Evolutionary conservation across 2,329 filamentous ascomycete genomes (phyloP).

Genomic region (Aspergillus hiratsukae): DNA sequence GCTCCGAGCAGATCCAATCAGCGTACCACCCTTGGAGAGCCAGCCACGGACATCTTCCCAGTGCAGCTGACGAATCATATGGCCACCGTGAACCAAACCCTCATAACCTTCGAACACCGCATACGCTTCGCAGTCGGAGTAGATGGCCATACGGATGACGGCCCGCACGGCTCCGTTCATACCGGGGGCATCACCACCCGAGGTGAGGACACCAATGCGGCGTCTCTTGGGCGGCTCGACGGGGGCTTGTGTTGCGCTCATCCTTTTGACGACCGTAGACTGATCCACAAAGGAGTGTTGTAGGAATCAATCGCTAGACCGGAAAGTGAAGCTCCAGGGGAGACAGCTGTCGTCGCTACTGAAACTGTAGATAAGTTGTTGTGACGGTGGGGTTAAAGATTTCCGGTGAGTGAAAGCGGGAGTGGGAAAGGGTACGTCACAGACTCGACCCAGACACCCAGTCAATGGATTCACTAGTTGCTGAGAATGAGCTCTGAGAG

Average conservation of each 20-base stretch:
- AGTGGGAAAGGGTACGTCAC: constrained; percentile 19
- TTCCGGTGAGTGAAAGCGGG: constrained; percentile 39
- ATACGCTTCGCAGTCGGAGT: constrained; percentile 74
- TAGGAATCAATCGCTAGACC: neutral
- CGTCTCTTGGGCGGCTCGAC: constrained; percentile 47
- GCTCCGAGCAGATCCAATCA: constrained; percentile 93
- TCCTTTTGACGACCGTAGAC: constrained; percentile 10
- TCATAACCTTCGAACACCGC: constrained; percentile 94
- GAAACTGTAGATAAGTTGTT: constrained; percentile 8
- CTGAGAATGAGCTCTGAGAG: neutral
- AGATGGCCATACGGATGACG: constrained; percentile 85
- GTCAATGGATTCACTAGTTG: neutral
- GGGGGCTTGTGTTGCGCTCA: constrained; percentile 15
- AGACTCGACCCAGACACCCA: neutral
- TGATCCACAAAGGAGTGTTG: neutral
- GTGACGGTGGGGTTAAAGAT: constrained; percentile 12
- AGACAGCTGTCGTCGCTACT: neutral
- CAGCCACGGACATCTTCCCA: constrained; percentile 96
- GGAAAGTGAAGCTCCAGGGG: neutral
- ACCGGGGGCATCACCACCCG: constrained; percentile 86
- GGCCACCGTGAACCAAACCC: constrained; percentile 81
- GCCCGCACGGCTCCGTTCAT: constrained; percentile 92
- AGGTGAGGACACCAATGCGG: constrained; percentile 86
- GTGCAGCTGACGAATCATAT: constrained; percentile 79
- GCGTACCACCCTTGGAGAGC: constrained; percentile 87